phyloP scores from a whole-genome alignment of 1,284 basidiomycete genomes.

The Anthracocystis setariae region DNA sequence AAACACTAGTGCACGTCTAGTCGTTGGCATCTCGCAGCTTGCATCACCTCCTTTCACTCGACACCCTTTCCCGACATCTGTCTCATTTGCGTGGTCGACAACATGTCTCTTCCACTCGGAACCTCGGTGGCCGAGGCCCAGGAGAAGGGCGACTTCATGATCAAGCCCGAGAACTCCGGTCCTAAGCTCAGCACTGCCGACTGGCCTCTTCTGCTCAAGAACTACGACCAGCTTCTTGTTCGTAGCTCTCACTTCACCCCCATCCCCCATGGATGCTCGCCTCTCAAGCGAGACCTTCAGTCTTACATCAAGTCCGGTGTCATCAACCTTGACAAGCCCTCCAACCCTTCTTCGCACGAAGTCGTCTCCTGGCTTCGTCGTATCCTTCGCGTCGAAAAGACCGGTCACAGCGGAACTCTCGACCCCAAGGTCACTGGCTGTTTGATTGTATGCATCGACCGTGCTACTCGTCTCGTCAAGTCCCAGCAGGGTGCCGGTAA shows the following conservation, averaged over 20 bases:
- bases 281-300: constrained; percentile 89
- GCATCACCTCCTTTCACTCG: neutral
- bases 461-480: constrained; percentile 99
- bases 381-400: constrained; percentile 96
- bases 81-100: constrained; percentile 3
- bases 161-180: constrained; percentile 69
- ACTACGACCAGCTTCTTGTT: constrained; percentile 82
- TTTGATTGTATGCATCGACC: constrained; percentile 98
- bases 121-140: constrained; percentile 53
- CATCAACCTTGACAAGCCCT: constrained; percentile 99
- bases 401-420: constrained; percentile 95
- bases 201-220: constrained; percentile 98
- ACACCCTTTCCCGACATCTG: neutral
- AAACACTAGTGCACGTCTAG: constrained; percentile 4
- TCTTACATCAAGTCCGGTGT: constrained; percentile 96
- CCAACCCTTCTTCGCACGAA: constrained; percentile 99
- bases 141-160: constrained; percentile 66
- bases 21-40: neutral
- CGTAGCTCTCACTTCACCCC: constrained; percentile 98
- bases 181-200: constrained; percentile 81
- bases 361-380: constrained; percentile 98
- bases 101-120: constrained; percentile 50
- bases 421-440: constrained; percentile 99
- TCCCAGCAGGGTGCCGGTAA: constrained; percentile 98
- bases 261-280: constrained; percentile 88